Percentiles rank a stretch among this genome's conserved stretches.
Evolutionary conservation across 176 grass and related monocot species (phyloP).

Genomic region (Alloteropsis semialata): DNA sequence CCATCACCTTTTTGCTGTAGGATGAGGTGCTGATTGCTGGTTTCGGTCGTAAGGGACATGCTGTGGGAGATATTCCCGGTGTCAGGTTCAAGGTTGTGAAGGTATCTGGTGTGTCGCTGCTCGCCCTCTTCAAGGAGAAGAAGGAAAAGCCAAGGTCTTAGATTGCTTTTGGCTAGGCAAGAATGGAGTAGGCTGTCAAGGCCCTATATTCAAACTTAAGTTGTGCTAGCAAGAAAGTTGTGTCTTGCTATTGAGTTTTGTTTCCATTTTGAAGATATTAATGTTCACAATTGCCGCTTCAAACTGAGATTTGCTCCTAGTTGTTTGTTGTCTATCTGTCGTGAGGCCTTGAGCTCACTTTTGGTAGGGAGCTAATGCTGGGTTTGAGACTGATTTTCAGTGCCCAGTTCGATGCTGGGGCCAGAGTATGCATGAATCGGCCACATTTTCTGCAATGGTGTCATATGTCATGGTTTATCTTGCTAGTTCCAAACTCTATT

Average conservation of each 20-base stretch:
- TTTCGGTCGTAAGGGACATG: slow-evolving; percentile 57
- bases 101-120: slow-evolving; percentile 61
- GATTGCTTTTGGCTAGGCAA: slow-evolving; percentile 17
- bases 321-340: not conserved
- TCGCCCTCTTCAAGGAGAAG: slow-evolving; percentile 61
- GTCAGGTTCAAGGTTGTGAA: slow-evolving; percentile 81
- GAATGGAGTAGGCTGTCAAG: slow-evolving; percentile 16
- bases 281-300: not conserved
- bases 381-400: too few species aligned
- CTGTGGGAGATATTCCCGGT: slow-evolving; percentile 63
- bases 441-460: too few species aligned
- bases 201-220: not conserved
- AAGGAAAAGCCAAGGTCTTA: slow-evolving; percentile 59
- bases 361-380: too few species aligned
- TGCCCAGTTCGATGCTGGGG: too few species aligned
- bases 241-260: slow-evolving; percentile 29
- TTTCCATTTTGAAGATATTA: slow-evolving; percentile 26
- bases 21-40: slow-evolving; percentile 70
- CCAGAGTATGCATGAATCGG: too few species aligned
- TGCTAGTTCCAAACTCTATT: too few species aligned
- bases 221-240: slow-evolving; percentile 18
- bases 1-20: slow-evolving; percentile 5
- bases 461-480: too few species aligned
- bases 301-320: not conserved
- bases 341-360: too few species aligned